phyloP scores from a whole-genome alignment of 2,329 filamentous ascomycete genomes.

The Alternaria infectoria region DNA sequence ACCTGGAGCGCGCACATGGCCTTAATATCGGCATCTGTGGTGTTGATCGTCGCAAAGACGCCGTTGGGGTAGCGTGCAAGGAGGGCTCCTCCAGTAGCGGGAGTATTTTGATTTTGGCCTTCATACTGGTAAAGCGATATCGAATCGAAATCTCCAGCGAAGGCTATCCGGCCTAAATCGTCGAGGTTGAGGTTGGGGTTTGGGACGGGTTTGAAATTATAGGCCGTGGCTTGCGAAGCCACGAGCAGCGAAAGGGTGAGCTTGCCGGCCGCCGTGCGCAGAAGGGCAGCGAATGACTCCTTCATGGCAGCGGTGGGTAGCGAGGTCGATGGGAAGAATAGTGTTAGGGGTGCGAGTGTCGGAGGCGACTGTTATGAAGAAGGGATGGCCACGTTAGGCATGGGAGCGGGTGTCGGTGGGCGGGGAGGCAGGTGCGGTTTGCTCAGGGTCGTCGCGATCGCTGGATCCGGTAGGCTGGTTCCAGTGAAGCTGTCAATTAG shows the following conservation, averaged over 20 bases:
- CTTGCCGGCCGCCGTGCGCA: slow-evolving; percentile 47
- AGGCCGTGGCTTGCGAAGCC: slow-evolving; percentile 36
- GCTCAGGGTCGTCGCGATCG: slow-evolving; percentile 13
- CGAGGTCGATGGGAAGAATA: slow-evolving; percentile 30
- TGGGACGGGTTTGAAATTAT: slow-evolving; percentile 66
- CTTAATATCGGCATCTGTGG: slow-evolving; percentile 82
- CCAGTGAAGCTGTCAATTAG: slow-evolving; percentile 5
- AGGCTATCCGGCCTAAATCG: slow-evolving; percentile 78
- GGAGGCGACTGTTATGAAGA: slow-evolving; percentile 13
- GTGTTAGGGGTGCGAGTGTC: slow-evolving; percentile 13
- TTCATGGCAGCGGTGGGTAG: slow-evolving; percentile 44
- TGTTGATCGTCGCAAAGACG: slow-evolving; percentile 74
- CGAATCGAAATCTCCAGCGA: slow-evolving; percentile 88
- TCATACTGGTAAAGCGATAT: slow-evolving; percentile 88
- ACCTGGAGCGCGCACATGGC: slow-evolving; percentile 83
- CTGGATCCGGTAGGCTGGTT: slow-evolving; percentile 6
- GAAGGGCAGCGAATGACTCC: slow-evolving; percentile 45
- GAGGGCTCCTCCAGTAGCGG: slow-evolving; percentile 76
- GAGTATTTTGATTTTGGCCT: slow-evolving; percentile 74
- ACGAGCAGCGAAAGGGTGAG: slow-evolving; percentile 45
- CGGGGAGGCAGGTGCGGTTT: slow-evolving; percentile 7
- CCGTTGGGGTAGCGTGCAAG: slow-evolving; percentile 85
- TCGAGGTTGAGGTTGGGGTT: slow-evolving; percentile 78
- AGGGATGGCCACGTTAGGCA: slow-evolving; percentile 23
- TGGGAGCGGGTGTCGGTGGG: slow-evolving; percentile 13